A percentile compares a stretch with the other conserved stretches of the same genome.
Conservation (phyloP, 192 early-diverging fungal species). For the Martensiomyces pterosporus region DNA sequence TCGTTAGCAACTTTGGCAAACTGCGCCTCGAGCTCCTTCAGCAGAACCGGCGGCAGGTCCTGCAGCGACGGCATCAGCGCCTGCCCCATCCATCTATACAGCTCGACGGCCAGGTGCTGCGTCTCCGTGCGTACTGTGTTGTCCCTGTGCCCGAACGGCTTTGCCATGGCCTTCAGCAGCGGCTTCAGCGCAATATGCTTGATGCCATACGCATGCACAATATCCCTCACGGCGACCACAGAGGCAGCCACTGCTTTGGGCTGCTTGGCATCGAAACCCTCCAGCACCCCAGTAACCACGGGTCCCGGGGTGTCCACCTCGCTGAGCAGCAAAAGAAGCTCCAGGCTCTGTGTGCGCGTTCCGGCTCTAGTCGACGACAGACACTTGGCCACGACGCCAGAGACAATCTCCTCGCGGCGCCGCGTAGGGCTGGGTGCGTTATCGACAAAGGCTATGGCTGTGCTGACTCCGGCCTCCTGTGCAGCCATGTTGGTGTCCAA, state of each 20-base stretch:
- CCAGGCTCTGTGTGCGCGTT: constrained; percentile 72
- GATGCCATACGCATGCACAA: constrained; percentile 73
- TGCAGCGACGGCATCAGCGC: constrained; percentile 73
- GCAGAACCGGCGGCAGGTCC: constrained; percentile 91
- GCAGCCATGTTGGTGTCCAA: constrained; percentile 87
- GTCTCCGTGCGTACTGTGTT: constrained; percentile 89
- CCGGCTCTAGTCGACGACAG: constrained; percentile 76
- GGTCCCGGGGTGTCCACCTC: constrained; percentile 84
- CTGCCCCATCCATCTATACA: constrained; percentile 90
- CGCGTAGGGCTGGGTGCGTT: constrained; percentile 76
- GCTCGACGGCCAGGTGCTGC: constrained; percentile 68
- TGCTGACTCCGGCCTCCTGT: constrained; percentile 76
- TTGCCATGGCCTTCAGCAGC: constrained; percentile 77
- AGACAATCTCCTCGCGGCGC: constrained; percentile 64
- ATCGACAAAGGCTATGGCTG: constrained; percentile 72
- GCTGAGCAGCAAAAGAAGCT: constrained; percentile 79
- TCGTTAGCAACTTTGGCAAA: constrained; percentile 69
- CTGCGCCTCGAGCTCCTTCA: constrained; percentile 84
- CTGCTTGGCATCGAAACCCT: constrained; percentile 76
- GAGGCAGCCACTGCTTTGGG: constrained; percentile 85
- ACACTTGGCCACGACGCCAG: constrained; percentile 82
- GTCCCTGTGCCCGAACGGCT: constrained; percentile 92
- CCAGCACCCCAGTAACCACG: constrained; percentile 76
- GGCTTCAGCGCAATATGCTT: constrained; percentile 78
- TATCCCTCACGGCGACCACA: constrained; percentile 57